phyloP scores from a whole-genome alignment of 2,329 filamentous ascomycete genomes.

The Davidsoniella neocaledoniae region DNA sequence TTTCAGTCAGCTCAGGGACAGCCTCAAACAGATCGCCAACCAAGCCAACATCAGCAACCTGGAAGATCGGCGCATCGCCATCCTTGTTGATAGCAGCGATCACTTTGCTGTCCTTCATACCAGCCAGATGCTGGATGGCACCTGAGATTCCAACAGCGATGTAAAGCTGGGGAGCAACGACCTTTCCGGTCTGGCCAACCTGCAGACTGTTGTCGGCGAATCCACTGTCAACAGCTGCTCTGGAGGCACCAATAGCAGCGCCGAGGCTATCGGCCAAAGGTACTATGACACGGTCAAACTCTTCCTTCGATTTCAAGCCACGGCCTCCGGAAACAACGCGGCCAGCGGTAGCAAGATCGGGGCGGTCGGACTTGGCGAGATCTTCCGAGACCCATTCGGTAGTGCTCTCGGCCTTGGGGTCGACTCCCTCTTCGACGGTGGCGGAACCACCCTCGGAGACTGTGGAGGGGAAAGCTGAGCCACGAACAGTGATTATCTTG shows the following conservation, averaged over 20 bases:
- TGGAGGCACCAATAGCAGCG: slow-evolving; percentile 87
- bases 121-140: slow-evolving; percentile 92
- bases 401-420: slow-evolving; percentile 56
- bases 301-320: slow-evolving; percentile 92
- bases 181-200: slow-evolving; percentile 97
- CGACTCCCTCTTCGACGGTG: slow-evolving; percentile 60
- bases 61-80: slow-evolving; percentile 90
- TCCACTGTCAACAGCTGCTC: slow-evolving; percentile 89
- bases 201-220: slow-evolving; percentile 98
- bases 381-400: slow-evolving; percentile 92
- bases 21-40: slow-evolving; percentile 93
- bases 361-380: slow-evolving; percentile 80
- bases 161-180: slow-evolving; percentile 90
- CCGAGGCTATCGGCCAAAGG: slow-evolving; percentile 84
- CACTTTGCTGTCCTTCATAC: slow-evolving; percentile 99
- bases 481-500: slow-evolving; percentile 84
- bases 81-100: slow-evolving; percentile 99
- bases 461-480: slow-evolving; percentile 73
- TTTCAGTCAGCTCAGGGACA: slow-evolving; percentile 90
- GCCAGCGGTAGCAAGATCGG: slow-evolving; percentile 76
- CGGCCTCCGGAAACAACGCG: slow-evolving; percentile 87
- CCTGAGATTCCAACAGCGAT: slow-evolving; percentile 91
- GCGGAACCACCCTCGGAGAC: slow-evolving; percentile 57
- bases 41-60: slow-evolving; percentile 87
- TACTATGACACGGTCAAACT: slow-evolving; percentile 84